Evolutionary conservation across 345 rosid genomes (phyloP).

Genomic region (Euphorbia pulcherrima): DNA sequence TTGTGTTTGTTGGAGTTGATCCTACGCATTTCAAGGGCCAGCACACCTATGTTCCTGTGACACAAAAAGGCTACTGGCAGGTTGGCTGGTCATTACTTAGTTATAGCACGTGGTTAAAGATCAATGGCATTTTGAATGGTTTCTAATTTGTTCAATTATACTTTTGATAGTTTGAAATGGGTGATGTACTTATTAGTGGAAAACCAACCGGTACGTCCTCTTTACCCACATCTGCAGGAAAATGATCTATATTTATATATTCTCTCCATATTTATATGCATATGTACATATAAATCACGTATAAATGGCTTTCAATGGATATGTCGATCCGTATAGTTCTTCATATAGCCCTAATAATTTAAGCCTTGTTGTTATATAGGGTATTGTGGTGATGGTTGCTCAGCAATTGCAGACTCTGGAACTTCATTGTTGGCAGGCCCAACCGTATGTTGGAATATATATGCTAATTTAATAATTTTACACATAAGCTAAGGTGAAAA

Average conservation of each 20-base stretch:
- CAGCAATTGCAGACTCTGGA: conserved; percentile 35
- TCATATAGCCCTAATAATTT: not conserved
- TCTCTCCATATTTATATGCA: not conserved
- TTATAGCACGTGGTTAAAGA: not conserved
- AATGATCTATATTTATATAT: conserved; percentile 1
- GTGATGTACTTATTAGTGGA: conserved; percentile 26
- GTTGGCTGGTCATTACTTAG: conserved; percentile 11
- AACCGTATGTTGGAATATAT: conserved; percentile 16
- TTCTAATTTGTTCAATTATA: not conserved
- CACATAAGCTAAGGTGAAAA: conserved; percentile 30
- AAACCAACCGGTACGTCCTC: conserved; percentile 26
- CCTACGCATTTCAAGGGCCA: conserved; percentile 31
- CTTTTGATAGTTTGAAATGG: conserved; percentile 29
- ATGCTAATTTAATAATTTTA: not conserved
- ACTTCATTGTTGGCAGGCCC: conserved; percentile 37
- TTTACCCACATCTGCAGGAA: not conserved
- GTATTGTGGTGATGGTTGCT: conserved; percentile 29
- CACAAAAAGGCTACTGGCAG: conserved; percentile 36
- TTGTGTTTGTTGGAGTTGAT: conserved; percentile 34
- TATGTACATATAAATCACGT: not conserved
- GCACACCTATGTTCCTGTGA: conserved; percentile 34
- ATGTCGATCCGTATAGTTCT: not conserved
- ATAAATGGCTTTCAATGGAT: not conserved
- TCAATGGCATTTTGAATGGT: not conserved
- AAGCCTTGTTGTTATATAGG: conserved; percentile 7